Evolutionary conservation across 768 basidiomycete species (phyloP), one percentile per base, ranked within the genome.

Genomic region (Russula earlei): DNA sequence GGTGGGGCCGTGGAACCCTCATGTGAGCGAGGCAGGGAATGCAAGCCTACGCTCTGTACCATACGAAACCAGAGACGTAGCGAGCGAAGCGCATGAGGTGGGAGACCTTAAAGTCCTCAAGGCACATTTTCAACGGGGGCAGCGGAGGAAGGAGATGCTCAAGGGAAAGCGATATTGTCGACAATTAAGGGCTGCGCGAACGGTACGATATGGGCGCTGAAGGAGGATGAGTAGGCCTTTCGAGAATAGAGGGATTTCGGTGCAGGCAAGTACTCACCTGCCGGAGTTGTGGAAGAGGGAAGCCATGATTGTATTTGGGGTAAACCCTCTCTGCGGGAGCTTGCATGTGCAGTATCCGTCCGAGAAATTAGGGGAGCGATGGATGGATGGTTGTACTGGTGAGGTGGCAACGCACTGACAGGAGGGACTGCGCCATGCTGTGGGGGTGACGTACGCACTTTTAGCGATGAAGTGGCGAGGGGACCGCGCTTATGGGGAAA

Each of bases 401-500:
- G 75, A 24, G 75, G 75, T 10, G 74, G 72, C 46, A 77, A 70
- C 70, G 71, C 38, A 69, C 67, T 43, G 74, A 70, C 58, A 74
- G 77, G 64, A 75, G 76, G 38, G 72, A 76, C 10, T 74, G 67
- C 59, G 74, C 75, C 15, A 65, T 67, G 37, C 64, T 63, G 53
- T n/a, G 54, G 60, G 33, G 60, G 62, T 41, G 62, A 56, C 33
- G 63, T 66, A 58, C 73, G 75, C 62, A 63, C 62, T 79, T 75
- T 38, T 75, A 73, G 60, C 75, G 74, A 50, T 20, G 76, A 72
- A 3, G 77, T 66, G 10, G 84, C 79, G 33, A 87, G 71, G 0
- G 85, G 84, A 0, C 85, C 85, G 37, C 86, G 77, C 63, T 85
- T 85, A 71, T 87, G 86, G 5, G 86, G 86, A 67, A 88, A 88